A percentile compares a stretch with the other conserved stretches of the same genome.
Evolutionary conservation across 2,329 filamentous ascomycete species (phyloP).

Genomic region (Zopfia rhizophila): DNA sequence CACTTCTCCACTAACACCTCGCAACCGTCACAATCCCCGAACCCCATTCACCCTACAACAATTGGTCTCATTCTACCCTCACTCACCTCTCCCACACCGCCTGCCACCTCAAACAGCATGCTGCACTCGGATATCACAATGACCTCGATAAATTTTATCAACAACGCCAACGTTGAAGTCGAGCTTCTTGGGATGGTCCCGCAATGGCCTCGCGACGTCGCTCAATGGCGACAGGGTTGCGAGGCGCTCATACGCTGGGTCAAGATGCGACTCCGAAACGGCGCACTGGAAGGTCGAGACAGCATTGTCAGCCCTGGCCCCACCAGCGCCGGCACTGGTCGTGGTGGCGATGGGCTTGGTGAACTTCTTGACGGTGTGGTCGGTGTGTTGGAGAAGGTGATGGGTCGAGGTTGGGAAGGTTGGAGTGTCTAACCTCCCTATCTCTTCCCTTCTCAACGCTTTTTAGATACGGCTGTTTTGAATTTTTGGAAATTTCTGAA

Average conservation of each 20-base stretch:
- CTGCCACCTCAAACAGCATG: conserved; percentile 28
- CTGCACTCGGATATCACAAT: conserved; percentile 30
- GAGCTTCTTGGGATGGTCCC: conserved; percentile 22
- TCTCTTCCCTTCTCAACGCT: conserved; percentile 1
- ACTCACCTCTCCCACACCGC: conserved; percentile 28
- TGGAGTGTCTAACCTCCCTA: conserved; percentile 36
- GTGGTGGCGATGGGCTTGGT: conserved; percentile 35
- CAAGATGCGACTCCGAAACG: conserved; percentile 40
- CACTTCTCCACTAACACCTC: conserved; percentile 14
- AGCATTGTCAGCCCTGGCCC: conserved; percentile 19
- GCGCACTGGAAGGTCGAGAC: conserved; percentile 26
- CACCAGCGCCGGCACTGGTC: conserved; percentile 20
- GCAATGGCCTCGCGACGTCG: conserved; percentile 31
- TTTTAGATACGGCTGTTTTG: background rate
- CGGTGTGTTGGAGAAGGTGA: conserved; percentile 40
- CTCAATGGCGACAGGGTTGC: conserved; percentile 41
- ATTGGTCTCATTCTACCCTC: conserved; percentile 21
- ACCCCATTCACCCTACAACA: conserved; percentile 20
- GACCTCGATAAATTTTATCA: conserved; percentile 38
- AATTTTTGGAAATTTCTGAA: no score
- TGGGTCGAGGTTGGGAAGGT: conserved; percentile 40
- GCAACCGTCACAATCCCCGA: conserved; percentile 19
- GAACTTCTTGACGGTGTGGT: conserved; percentile 43
- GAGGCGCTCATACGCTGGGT: conserved; percentile 44
- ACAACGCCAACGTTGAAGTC: conserved; percentile 30